phyloP scores from a whole-genome alignment of 1,284 basidiomycete species.

The Ustilago nuda region DNA sequence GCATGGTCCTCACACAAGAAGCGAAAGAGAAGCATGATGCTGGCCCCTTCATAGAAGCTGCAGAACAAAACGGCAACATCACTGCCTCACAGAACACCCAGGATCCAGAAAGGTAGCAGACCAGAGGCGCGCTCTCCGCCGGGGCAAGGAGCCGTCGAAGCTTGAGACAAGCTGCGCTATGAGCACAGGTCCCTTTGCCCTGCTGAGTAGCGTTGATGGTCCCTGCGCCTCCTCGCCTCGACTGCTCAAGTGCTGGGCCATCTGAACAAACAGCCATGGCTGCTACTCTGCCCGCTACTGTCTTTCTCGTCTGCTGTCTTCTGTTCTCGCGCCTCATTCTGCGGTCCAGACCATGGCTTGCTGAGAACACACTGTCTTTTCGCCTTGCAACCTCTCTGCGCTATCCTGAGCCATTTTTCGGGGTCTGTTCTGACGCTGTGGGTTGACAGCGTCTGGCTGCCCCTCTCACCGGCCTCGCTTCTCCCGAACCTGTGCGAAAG shows the following conservation, averaged over 20 bases:
- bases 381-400: constrained; percentile 3
- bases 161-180: neutral
- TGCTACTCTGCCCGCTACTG: neutral
- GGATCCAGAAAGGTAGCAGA: neutral
- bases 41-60: neutral
- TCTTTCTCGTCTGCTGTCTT: neutral
- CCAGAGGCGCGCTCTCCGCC: neutral
- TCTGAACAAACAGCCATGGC: neutral
- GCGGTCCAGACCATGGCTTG: neutral
- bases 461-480: constrained; percentile 11
- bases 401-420: constrained; percentile 6
- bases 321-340: constrained; percentile 4
- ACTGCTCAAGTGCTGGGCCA: neutral
- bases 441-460: neutral
- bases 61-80: neutral
- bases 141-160: neutral
- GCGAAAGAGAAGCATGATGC: neutral
- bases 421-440: constrained; percentile 7
- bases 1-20: neutral
- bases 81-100: neutral
- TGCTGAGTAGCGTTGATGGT: neutral
- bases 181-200: neutral
- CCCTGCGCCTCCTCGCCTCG: neutral
- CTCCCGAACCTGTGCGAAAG: neutral
- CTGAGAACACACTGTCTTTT: neutral